These are phyloP conservation scores for Alternaria sp. DNA, from an alignment of 2,329 filamentous ascomycete genomes.

Conservation along the genomic window DNA sequence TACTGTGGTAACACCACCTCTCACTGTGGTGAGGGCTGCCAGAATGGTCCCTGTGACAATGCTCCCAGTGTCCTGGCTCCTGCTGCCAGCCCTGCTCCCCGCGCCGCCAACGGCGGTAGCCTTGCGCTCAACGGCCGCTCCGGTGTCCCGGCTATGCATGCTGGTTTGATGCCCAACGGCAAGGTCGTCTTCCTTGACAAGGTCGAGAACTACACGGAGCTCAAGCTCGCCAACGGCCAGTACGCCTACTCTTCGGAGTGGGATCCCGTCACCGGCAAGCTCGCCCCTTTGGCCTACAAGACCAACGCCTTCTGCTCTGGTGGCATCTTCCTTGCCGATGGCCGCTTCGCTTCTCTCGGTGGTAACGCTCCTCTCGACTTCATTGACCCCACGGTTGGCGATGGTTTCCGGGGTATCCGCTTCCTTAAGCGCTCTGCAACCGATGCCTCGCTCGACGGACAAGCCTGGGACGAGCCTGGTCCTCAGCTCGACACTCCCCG, in stretches of 20 bases:
- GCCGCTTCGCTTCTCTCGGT: slow-evolving; percentile 63
- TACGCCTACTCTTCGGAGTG: slow-evolving; percentile 69
- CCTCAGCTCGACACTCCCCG: slow-evolving; percentile 62
- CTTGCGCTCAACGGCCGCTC: slow-evolving; percentile 63
- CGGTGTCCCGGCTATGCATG: slow-evolving; percentile 71
- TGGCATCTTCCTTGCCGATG: slow-evolving; percentile 66
- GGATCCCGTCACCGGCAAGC: slow-evolving; percentile 60
- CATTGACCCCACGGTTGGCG: slow-evolving; percentile 65
- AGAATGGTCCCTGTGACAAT: slow-evolving; percentile 61
- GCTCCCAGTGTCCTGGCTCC: slow-evolving; percentile 53
- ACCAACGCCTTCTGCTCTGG: slow-evolving; percentile 71
- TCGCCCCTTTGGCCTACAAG: slow-evolving; percentile 59
- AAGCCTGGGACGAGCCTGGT: slow-evolving; percentile 65
- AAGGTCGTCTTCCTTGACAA: slow-evolving; percentile 69
- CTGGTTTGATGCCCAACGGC: slow-evolving; percentile 66
- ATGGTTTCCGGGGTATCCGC: slow-evolving; percentile 67
- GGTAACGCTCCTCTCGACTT: slow-evolving; percentile 65
- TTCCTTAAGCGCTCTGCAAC: slow-evolving; percentile 60
- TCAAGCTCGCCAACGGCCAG: slow-evolving; percentile 62
- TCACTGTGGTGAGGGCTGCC: slow-evolving; percentile 66
- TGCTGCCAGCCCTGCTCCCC: slow-evolving; percentile 57
- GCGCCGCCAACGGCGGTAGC: slow-evolving; percentile 56
- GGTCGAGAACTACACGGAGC: slow-evolving; percentile 68
- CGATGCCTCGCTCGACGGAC: slow-evolving; percentile 58
- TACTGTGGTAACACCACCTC: slow-evolving; percentile 61